A percentile compares a stretch with the other conserved stretches of the same genome.
These are phyloP conservation scores for Kwoniella shivajii DNA, from an alignment of 1,284 basidiomycete genomes.

Conservation along the genomic window DNA sequence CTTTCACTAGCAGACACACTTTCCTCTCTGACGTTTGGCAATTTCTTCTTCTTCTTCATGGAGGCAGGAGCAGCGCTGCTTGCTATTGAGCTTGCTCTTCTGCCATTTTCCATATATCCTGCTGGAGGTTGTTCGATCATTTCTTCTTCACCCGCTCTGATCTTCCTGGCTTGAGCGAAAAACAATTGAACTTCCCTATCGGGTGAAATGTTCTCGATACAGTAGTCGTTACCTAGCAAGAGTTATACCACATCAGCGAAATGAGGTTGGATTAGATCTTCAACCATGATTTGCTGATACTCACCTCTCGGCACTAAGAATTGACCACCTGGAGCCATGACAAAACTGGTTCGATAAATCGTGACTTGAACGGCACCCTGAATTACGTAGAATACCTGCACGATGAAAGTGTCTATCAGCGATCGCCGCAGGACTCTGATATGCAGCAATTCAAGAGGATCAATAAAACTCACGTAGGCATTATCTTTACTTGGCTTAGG, in stretches of 20 bases:
- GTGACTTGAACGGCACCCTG: conserved; percentile 84
- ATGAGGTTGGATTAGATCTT: too few relatives aligned
- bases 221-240: conserved; percentile 78
- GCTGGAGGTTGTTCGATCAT: not conserved
- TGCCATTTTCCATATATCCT: not conserved
- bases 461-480: conserved; percentile 73
- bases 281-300: too few relatives aligned
- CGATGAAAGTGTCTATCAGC: not conserved
- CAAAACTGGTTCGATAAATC: conserved; percentile 75
- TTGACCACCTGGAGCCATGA: conserved; percentile 79
- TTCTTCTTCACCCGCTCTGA: conserved; percentile 57
- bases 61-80: not conserved
- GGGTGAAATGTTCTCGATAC: conserved; percentile 81
- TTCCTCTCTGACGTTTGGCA: not conserved
- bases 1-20: not conserved
- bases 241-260: not conserved
- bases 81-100: not conserved
- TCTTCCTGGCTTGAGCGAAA: conserved; percentile 88
- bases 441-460: not conserved
- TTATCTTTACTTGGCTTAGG: conserved; percentile 91
- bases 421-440: too few relatives aligned
- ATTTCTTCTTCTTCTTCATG: not conserved
- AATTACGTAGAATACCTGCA: conserved; percentile 81
- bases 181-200: conserved; percentile 75
- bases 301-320: conserved; percentile 88